Conservation (phyloP, 106 monocot species). For the Phalaenopsis equestris region DNA sequence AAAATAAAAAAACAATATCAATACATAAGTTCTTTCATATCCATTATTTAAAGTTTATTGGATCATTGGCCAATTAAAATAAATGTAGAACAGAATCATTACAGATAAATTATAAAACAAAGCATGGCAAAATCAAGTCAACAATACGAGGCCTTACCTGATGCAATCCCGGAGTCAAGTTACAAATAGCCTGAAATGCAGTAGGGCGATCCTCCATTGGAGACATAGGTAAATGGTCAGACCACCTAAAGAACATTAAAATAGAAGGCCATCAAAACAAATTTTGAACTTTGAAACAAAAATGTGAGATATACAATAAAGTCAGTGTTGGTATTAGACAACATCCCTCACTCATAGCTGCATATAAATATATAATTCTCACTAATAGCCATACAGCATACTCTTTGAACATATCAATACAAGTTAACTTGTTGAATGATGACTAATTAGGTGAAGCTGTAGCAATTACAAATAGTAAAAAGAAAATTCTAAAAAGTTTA, state of each 20-base stretch:
- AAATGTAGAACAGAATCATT: background rate
- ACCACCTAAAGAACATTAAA: conserved; percentile 49
- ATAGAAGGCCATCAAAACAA: background rate
- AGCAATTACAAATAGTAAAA: background rate
- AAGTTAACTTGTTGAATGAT: background rate
- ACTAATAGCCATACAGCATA: background rate
- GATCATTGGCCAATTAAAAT: background rate
- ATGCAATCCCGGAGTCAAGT: conserved; percentile 68
- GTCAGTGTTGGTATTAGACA: background rate
- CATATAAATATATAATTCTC: background rate
- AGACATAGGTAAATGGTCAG: conserved; percentile 75
- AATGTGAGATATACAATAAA: background rate
- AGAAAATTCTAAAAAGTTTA: background rate
- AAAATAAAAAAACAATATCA: background rate
- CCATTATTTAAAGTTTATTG: background rate
- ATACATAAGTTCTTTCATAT: background rate
- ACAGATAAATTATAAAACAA: background rate
- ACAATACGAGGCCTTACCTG: conserved; percentile 30
- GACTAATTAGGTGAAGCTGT: background rate
- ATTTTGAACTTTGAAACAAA: background rate
- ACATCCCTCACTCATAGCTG: background rate
- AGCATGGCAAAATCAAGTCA: background rate
- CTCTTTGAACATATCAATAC: background rate
- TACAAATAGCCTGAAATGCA: conserved; percentile 75
- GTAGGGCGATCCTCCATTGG: conserved; percentile 76